These are phyloP conservation scores for Phlebiopsis flavidoalba DNA, from an alignment of 768 basidiomycete species.

Conservation along the genomic window DNA sequence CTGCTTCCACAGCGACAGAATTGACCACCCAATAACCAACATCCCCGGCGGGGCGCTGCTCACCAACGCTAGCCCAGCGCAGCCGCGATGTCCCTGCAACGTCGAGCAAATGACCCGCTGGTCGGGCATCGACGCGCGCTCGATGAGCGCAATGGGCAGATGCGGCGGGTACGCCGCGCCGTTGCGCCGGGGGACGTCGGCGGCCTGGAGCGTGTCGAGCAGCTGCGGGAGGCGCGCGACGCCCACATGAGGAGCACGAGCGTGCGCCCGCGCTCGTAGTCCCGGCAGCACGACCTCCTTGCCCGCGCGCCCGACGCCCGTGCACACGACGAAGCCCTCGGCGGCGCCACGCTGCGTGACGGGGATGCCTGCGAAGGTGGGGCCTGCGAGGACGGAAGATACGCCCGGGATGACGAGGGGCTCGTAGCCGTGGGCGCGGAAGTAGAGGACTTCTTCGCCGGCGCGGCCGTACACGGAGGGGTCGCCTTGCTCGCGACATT, in stretches of 20 bases:
- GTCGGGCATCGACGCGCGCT: conserved; percentile 91
- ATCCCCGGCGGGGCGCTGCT: conserved; percentile 87
- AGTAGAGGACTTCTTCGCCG: conserved; percentile 92
- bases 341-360: conserved; percentile 95
- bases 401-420: conserved; percentile 87
- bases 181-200: conserved; percentile 27
- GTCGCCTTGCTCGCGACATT: conserved; percentile 97
- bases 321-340: conserved; percentile 85
- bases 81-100: conserved; percentile 37
- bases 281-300: conserved; percentile 81
- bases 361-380: conserved; percentile 85
- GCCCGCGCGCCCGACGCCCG: conserved; percentile 87
- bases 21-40: conserved; percentile 93
- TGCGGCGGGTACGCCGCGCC: conserved; percentile 65
- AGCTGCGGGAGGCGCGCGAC: conserved; percentile 80
- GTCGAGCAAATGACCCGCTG: conserved; percentile 83
- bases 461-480: conserved; percentile 92
- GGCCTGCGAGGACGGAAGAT: conserved; percentile 84
- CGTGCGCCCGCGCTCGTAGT: conserved; percentile 69
- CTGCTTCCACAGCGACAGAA: conserved; percentile 65
- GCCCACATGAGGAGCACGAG: conserved; percentile 90
- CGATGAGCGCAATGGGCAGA: conserved; percentile 88
- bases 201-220: conserved; percentile 48
- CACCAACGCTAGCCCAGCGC: conserved; percentile 63
- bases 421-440: conserved; percentile 81